Evolutionary conservation across 805 yeast genomes (phyloP), one percentile per base, ranked within the genome.

Genomic region (Ascoidea asiatica): DNA sequence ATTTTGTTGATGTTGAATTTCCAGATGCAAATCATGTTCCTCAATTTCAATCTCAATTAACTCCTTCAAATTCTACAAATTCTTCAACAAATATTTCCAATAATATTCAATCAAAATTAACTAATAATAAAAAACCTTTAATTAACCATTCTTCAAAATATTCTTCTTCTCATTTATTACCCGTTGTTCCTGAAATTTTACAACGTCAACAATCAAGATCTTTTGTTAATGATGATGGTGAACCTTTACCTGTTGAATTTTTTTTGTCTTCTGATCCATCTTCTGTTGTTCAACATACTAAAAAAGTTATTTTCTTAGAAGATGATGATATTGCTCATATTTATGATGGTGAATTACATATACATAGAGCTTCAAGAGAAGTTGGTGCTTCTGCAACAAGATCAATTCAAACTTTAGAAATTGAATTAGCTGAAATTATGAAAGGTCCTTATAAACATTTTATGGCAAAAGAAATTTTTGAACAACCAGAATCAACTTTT

Each of bases 281-380:
- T 15, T 89, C 98, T 19, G 95, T 92, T 42, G 74, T 92, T 46
- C 90, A 89, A 65, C 95, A 92, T 69, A 92, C 99, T 56, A 92
- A 89, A 68, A 92, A 92, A 67, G 98, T 92, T 23, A 72, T 92
- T 56, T 90, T 85, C 66, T 73, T 92, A 58, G 97, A 92, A 68
- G 99, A 92, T 65, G 97, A 92, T 60, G 99, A 92, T 66, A 88
- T 92, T 63, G 99, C 97, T 37, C 99, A 92, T 64, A 88, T 92
- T 53, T 88, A 83, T 63, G 95, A 88, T 59, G 99, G 99, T 63
- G 97, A 92, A 69, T 74, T 92, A 62, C 99, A 92, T 65, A 92
- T 92, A 52, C 99, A 92, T 69, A 83, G 99, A 65, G 95, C 95
- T 45, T 79, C 86, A 60, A 83, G 81, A 60, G 84, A 79, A 52